Conservation (phyloP, 345 rosid genomes). For the Hibiscus tridactylites region DNA sequence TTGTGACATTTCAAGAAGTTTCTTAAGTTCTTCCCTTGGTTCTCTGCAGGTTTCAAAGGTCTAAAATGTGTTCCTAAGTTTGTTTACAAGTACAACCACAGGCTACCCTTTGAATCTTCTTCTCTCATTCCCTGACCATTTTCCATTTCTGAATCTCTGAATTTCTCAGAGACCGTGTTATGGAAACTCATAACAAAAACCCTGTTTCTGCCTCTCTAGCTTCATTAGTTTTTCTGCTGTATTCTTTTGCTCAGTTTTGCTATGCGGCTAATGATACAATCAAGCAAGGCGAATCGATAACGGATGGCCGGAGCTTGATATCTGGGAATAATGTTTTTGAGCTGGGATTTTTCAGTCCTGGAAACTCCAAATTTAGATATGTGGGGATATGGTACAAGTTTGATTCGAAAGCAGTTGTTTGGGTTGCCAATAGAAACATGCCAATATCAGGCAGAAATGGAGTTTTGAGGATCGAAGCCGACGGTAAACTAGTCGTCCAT, state of each 20-base stretch:
- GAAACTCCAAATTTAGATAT: constrained; percentile 30
- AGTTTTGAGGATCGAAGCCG: constrained; percentile 27
- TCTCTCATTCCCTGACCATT: neutral
- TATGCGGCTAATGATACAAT: constrained; percentile 22
- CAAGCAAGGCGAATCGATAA: constrained; percentile 26
- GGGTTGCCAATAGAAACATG: constrained; percentile 64
- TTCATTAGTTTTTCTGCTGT: constrained; percentile 17
- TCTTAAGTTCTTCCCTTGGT: neutral
- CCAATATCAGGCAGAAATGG: constrained; percentile 44
- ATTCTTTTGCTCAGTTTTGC: constrained; percentile 19
- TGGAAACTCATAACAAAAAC: constrained; percentile 12
- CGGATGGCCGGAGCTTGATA: constrained; percentile 40
- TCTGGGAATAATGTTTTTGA: constrained; percentile 27
- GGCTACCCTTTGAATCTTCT: neutral
- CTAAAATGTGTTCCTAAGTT: neutral
- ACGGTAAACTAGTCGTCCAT: constrained; percentile 45
- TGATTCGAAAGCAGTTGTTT: constrained; percentile 27
- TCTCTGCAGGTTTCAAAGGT: neutral
- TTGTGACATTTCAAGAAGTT: neutral
- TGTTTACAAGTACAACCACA: neutral
- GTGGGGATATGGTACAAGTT: constrained; percentile 60
- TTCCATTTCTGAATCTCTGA: neutral
- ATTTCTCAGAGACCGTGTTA: constrained; percentile 1
- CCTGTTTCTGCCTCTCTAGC: constrained; percentile 11
- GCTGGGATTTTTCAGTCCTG: constrained; percentile 55